Evolutionary conservation across 768 basidiomycete species (phyloP), one percentile per base, ranked within the genome.

Genomic region (Lactarius trivialis): DNA sequence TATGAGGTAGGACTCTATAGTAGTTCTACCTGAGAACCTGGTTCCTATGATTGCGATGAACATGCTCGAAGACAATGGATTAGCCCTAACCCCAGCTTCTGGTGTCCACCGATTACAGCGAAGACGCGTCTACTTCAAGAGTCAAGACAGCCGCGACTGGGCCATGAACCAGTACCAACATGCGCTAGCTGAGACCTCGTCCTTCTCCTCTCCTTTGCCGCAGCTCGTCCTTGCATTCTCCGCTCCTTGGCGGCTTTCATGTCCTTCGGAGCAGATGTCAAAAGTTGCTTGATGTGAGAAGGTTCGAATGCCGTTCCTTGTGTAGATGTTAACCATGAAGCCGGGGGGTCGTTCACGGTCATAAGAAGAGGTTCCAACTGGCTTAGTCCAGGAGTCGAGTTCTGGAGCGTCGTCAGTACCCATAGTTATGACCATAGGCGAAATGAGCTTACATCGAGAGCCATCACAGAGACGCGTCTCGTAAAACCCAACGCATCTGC

Each of bases 231-330:
- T 68, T 76, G 75, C 39, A 72, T 70, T 60, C 90, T 79, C 56
- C 75, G 70, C 60, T 83, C 79, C 69, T 87, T 91, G 34, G 85
- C 84, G 34, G 75, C 78, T 69, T 81, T 88, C 81, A 91, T 88
- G 68, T 93, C 88, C 68, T 82, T 85, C 1, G 92, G 92, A 4
- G 85, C 83, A 32, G 85, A 83, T 2, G 93, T 94, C 19, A 81
- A 80, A 24, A 93, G 71, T 66, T 92, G 90, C 69, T 93, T 95
- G 66, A 93, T 79, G 69, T 91, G 87, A 0, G 91, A 91, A 2
- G 87, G 84, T 45, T 88, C 73, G 28, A 86, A 75, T 19, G 72
- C 21, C 61, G 60, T 17, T 63, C 69, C 41, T 59, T 61, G 32
- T 34, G 73, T 68, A 4, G 77, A 72, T 48, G 82, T 71, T 15